A percentile compares a stretch with the other conserved stretches of the same genome.
These are phyloP conservation scores for Pythium aristosporum DNA, from an alignment of 352 stramenopile species.

Conservation along the genomic window DNA sequence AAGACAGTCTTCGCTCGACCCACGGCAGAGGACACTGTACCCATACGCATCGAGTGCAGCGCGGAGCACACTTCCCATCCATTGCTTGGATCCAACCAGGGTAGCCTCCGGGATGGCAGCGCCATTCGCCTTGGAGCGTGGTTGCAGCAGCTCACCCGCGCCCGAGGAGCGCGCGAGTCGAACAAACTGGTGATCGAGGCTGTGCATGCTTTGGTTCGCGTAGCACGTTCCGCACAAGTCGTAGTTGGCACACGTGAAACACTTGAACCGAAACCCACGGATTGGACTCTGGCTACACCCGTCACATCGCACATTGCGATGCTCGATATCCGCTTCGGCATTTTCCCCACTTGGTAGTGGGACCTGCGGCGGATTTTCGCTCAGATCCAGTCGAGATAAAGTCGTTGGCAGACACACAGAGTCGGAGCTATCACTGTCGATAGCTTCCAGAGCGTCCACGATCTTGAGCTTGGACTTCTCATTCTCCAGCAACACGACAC, in stretches of 20 bases:
- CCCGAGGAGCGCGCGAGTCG: constrained; percentile 44
- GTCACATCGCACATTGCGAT: constrained; percentile 76
- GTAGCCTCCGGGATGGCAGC: constrained; percentile 46
- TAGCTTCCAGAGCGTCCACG: constrained; percentile 36
- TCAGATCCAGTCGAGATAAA: constrained; percentile 9
- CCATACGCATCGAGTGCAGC: constrained; percentile 47
- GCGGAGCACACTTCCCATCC: constrained; percentile 57
- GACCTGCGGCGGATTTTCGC: neutral
- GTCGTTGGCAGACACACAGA: constrained; percentile 10
- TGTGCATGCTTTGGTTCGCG: constrained; percentile 49
- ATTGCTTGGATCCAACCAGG: constrained; percentile 59
- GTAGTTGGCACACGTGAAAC: constrained; percentile 72
- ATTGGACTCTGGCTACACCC: constrained; percentile 73
- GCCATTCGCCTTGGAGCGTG: constrained; percentile 52
- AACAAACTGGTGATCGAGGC: constrained; percentile 68
- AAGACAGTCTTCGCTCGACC: constrained; percentile 37
- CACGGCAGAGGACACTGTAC: constrained; percentile 46
- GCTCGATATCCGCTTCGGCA: constrained; percentile 32
- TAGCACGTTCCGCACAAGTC: constrained; percentile 74
- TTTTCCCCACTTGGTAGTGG: constrained; percentile 4
- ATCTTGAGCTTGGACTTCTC: constrained; percentile 45
- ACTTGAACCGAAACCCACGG: constrained; percentile 74
- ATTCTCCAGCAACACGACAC: constrained; percentile 51
- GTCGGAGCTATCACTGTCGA: neutral
- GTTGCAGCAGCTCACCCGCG: constrained; percentile 54